phyloP scores from a whole-genome alignment of 805 yeast species.

The Candida pseudoglaebosa region DNA sequence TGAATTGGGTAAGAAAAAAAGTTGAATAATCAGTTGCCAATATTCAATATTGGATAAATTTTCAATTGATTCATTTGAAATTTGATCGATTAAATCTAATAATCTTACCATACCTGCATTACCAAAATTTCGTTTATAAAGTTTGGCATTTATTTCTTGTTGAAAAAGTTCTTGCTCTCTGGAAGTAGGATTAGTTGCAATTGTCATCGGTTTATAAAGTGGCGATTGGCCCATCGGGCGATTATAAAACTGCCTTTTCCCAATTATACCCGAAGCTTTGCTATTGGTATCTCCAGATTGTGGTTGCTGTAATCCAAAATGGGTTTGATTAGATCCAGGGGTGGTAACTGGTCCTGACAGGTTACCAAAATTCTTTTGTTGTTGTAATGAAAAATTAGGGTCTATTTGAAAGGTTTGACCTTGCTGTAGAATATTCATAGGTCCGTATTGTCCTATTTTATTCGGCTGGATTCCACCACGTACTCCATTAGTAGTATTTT shows the following conservation, averaged over 20 bases:
- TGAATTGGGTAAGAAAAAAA: conserved; percentile 30
- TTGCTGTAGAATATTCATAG: conserved; percentile 25
- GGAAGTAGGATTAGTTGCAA: conserved; percentile 2
- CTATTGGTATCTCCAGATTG: conserved; percentile 1
- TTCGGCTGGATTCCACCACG: conserved; percentile 6
- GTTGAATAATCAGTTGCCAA: conserved; percentile 34
- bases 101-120: conserved; percentile 40
- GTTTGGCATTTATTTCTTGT: conserved; percentile 29
- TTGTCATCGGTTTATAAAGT: conserved; percentile 5
- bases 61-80: conserved; percentile 29
- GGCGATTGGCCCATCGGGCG: conserved; percentile 19
- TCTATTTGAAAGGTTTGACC: conserved; percentile 30
- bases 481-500: no score
- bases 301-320: background rate
- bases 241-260: conserved; percentile 1
- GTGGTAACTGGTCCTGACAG: conserved; percentile 13
- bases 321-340: conserved; percentile 4
- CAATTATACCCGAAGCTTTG: background rate
- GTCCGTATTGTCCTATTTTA: conserved; percentile 14
- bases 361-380: conserved; percentile 19
- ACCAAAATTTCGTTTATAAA: conserved; percentile 37
- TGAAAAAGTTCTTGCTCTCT: conserved; percentile 17
- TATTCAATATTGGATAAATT: conserved; percentile 26
- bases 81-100: conserved; percentile 36
- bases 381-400: conserved; percentile 15